These are phyloP conservation scores for Cyclotella atomus DNA, from an alignment of 108 stramenopile genomes.

Conservation along the genomic window DNA sequence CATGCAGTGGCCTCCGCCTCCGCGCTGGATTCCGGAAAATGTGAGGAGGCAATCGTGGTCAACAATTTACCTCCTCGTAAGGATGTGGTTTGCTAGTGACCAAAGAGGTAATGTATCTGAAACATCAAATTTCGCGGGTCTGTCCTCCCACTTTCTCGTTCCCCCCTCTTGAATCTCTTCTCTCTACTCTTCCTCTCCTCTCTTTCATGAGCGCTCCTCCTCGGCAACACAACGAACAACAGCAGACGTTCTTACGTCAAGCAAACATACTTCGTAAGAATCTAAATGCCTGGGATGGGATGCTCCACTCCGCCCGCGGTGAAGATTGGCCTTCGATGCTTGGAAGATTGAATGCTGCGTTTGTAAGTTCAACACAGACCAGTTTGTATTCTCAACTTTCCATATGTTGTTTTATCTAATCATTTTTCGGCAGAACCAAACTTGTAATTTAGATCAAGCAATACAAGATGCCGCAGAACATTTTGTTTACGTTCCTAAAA, in stretches of 20 bases:
- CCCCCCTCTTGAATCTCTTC: too few species aligned
- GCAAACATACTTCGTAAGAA: slow-evolving; percentile 82
- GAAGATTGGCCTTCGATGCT: slow-evolving; percentile 89
- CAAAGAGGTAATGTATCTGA: too few species aligned
- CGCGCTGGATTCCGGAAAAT: too few species aligned
- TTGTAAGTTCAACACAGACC: slow-evolving; percentile 32
- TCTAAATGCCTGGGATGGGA: slow-evolving; percentile 78
- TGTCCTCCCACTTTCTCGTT: too few species aligned
- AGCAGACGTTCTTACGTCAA: slow-evolving; percentile 69
- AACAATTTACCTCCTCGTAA: too few species aligned
- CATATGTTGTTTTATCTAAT: neutral
- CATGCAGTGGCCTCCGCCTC: too few species aligned
- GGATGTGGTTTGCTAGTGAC: too few species aligned
- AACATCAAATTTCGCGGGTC: too few species aligned
- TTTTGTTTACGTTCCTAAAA: slow-evolving; percentile 81
- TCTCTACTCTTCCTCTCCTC: too few species aligned
- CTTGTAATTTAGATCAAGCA: slow-evolving; percentile 67
- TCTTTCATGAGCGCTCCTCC: slow-evolving; percentile 33
- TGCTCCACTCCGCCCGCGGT: slow-evolving; percentile 64
- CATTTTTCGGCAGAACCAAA: slow-evolving; percentile 57
- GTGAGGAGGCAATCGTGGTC: too few species aligned
- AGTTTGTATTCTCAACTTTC: neutral
- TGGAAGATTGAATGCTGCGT: slow-evolving; percentile 83
- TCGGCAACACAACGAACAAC: slow-evolving; percentile 58
- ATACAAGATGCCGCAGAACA: slow-evolving; percentile 86